A percentile compares a stretch with the other conserved stretches of the same genome.
Evolutionary conservation across 164 flowering plant genomes (phyloP).

Genomic region (Aristolochia fimbriata): DNA sequence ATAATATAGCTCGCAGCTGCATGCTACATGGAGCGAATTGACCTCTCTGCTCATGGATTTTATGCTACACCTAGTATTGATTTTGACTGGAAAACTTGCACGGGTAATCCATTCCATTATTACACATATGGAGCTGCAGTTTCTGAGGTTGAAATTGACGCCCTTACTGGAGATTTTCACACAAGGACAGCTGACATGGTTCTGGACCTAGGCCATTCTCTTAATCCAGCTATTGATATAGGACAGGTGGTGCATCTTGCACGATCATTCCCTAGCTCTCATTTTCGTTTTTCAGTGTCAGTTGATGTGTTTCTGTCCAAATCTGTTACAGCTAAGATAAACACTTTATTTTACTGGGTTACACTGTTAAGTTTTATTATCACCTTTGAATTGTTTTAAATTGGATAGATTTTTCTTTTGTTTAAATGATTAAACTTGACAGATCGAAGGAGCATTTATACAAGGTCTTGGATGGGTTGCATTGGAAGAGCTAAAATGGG

Average conservation of each 20-base stretch:
- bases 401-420: too few species aligned
- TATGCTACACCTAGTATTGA: conserved; percentile 73
- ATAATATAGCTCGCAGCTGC: conserved; percentile 52
- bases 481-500: conserved; percentile 95
- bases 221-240: conserved; percentile 94
- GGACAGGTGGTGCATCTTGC: conserved; percentile 65
- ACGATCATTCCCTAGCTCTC: not conserved
- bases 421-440: conserved; percentile 5
- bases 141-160: conserved; percentile 95
- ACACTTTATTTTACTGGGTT: too few species aligned
- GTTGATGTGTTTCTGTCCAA: not conserved
- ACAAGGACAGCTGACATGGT: conserved; percentile 63
- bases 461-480: conserved; percentile 99
- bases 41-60: conserved; percentile 96
- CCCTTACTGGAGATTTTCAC: conserved; percentile 93
- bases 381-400: too few species aligned
- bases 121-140: conserved; percentile 96
- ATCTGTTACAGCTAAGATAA: not conserved
- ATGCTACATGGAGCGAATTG: conserved; percentile 70
- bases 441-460: conserved; percentile 97
- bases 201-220: conserved; percentile 86
- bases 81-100: conserved; percentile 81
- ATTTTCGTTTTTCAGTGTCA: not conserved
- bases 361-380: too few species aligned
- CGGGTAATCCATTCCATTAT: conserved; percentile 75